These are phyloP conservation scores for Solanum medicagineum DNA, from an alignment of 257 asterid species.

Conservation along the genomic window DNA sequence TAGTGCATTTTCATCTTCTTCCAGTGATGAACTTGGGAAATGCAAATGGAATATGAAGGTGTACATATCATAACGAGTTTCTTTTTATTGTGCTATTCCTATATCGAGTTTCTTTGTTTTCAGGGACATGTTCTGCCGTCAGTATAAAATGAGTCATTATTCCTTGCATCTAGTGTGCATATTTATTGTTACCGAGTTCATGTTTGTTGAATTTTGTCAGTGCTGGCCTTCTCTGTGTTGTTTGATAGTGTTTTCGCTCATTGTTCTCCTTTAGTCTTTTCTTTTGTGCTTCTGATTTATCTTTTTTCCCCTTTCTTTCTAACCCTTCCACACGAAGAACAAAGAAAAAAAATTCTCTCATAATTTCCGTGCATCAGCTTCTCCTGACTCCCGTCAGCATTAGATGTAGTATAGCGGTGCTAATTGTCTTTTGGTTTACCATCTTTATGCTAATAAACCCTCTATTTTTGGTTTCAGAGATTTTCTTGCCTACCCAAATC, in stretches of 20 bases:
- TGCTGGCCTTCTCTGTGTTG: not conserved
- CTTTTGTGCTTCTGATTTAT: not conserved
- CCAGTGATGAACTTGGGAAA: slow-evolving; percentile 75
- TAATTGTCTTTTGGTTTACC: not conserved
- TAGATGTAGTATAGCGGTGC: not conserved
- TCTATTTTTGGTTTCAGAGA: slow-evolving; percentile 44
- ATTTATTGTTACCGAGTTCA: not conserved
- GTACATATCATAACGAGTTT: slow-evolving; percentile 10
- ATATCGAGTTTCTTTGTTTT: not conserved
- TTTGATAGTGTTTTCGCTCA: not conserved
- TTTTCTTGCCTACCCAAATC: slow-evolving; percentile 84
- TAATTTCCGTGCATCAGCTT: not conserved
- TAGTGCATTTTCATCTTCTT: slow-evolving; percentile 96
- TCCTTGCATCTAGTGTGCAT: not conserved
- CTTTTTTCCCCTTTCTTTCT: not conserved
- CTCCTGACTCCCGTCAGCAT: not conserved
- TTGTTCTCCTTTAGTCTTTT: not conserved
- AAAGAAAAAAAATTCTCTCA: not conserved
- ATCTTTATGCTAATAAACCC: not conserved
- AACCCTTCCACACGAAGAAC: not conserved
- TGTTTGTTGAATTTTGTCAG: not conserved
- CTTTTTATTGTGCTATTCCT: not conserved
- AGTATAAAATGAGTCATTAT: not conserved
- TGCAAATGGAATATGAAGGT: slow-evolving; percentile 99
- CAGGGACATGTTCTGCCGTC: not conserved